These are phyloP conservation scores for Aspergillus conjunctus DNA, from an alignment of 495 filamentous ascomycete genomes.

Conservation along the genomic window DNA sequence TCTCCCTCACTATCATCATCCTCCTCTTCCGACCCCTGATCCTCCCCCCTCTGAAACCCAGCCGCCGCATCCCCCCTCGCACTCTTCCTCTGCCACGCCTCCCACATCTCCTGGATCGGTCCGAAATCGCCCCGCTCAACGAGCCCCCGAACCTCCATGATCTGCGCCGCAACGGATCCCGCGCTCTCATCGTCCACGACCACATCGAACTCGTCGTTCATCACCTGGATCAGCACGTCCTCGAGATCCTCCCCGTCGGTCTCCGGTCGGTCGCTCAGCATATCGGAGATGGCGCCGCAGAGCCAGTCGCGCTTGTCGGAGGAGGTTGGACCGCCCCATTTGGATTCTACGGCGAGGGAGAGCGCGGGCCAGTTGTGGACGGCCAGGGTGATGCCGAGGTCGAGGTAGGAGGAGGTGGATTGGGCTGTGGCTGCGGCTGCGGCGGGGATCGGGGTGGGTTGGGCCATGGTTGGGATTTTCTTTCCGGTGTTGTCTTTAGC, in stretches of 20 bases:
- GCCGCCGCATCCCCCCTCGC: constrained; percentile 54
- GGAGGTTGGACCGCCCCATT: constrained; percentile 86
- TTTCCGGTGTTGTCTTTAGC: too few relatives aligned
- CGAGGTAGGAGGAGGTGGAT: constrained; percentile 58
- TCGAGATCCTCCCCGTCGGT: constrained; percentile 85
- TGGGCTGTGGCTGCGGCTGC: constrained; percentile 23
- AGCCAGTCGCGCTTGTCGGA: constrained; percentile 95
- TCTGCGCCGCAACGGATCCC: constrained; percentile 68
- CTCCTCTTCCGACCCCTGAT: constrained; percentile 57
- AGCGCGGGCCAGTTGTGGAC: constrained; percentile 85
- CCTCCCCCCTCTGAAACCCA: constrained; percentile 60
- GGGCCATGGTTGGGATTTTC: constrained; percentile 26
- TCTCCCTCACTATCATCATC: constrained; percentile 58
- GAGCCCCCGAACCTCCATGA: constrained; percentile 66
- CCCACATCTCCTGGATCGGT: constrained; percentile 68
- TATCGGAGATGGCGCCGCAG: constrained; percentile 82
- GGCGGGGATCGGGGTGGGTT: constrained; percentile 28
- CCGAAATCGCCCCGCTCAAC: constrained; percentile 64
- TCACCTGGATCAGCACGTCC: constrained; percentile 77
- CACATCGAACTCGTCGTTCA: constrained; percentile 94
- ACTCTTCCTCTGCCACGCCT: constrained; percentile 61
- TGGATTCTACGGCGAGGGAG: constrained; percentile 79
- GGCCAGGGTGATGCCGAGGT: constrained; percentile 76
- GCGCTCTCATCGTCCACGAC: constrained; percentile 87
- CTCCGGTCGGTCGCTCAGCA: constrained; percentile 69